Evolutionary conservation across 192 early-diverging fungal genomes (phyloP).

Genomic region (Coemansia sp.): DNA sequence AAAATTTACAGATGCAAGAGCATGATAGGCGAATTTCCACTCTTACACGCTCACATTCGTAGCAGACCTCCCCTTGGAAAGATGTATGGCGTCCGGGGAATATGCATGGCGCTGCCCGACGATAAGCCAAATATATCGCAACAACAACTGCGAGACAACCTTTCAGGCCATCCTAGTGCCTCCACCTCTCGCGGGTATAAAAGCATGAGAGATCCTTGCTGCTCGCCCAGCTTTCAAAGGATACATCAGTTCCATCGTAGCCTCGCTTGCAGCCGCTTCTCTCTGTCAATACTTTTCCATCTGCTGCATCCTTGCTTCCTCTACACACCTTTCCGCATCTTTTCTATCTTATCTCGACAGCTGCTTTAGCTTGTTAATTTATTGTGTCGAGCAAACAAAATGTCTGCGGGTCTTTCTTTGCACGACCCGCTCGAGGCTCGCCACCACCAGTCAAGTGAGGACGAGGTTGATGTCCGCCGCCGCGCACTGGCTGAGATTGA

Average conservation of each 20-base stretch:
- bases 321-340: slow-evolving; percentile 3
- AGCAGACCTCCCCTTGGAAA: background rate
- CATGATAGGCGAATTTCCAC: background rate
- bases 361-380: background rate
- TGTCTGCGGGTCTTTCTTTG: slow-evolving; percentile 18
- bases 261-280: background rate
- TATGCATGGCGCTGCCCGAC: background rate
- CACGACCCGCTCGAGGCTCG: slow-evolving; percentile 17
- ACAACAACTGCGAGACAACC: background rate
- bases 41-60: background rate
- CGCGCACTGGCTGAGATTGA: slow-evolving; percentile 56
- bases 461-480: slow-evolving; percentile 22
- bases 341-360: background rate
- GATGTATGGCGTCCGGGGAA: background rate
- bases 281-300: background rate
- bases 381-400: background rate
- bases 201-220: background rate
- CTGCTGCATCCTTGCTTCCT: background rate
- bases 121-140: background rate
- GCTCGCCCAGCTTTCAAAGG: background rate
- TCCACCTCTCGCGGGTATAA: background rate
- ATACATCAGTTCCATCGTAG: background rate
- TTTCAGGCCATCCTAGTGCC: background rate
- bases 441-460: slow-evolving; percentile 4
- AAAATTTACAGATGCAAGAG: background rate